Evolutionary conservation across 2,329 filamentous ascomycete genomes (phyloP).

Genomic region (Tympanopsis confertula): DNA sequence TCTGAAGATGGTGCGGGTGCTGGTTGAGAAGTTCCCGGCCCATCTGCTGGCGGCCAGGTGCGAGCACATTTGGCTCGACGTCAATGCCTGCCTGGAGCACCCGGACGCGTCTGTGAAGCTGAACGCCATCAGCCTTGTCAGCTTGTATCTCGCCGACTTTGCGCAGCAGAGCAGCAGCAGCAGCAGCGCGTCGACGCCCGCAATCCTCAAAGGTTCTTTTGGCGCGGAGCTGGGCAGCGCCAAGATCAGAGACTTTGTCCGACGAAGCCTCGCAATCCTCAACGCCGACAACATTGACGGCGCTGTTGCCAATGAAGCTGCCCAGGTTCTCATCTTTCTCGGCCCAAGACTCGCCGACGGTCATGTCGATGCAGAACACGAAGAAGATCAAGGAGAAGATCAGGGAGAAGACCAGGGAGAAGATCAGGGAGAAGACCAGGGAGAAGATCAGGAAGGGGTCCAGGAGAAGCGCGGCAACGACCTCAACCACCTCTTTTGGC

Average conservation of each 20-base stretch:
- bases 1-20: constrained; percentile 55
- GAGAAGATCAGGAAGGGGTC: constrained; percentile 25
- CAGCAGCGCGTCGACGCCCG: constrained; percentile 33
- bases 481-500: constrained; percentile 66
- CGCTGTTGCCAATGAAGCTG: constrained; percentile 64
- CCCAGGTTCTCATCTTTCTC: constrained; percentile 75
- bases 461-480: constrained; percentile 17
- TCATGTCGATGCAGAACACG: constrained; percentile 25
- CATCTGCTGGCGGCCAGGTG: constrained; percentile 48
- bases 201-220: constrained; percentile 57
- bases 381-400: constrained; percentile 26
- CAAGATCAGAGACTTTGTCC: constrained; percentile 49
- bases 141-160: constrained; percentile 70
- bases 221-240: constrained; percentile 57
- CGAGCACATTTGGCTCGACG: constrained; percentile 57
- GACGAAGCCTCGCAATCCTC: constrained; percentile 38
- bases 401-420: constrained; percentile 31
- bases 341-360: constrained; percentile 54
- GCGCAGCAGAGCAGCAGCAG: constrained; percentile 41
- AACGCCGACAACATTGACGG: constrained; percentile 56
- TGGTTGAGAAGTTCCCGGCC: constrained; percentile 56
- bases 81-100: constrained; percentile 61
- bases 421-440: constrained; percentile 25
- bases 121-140: constrained; percentile 62
- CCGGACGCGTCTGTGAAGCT: constrained; percentile 66